Evolutionary conservation across 306 rosid species (phyloP).

Genomic region (Lathyrus tuberosus): DNA sequence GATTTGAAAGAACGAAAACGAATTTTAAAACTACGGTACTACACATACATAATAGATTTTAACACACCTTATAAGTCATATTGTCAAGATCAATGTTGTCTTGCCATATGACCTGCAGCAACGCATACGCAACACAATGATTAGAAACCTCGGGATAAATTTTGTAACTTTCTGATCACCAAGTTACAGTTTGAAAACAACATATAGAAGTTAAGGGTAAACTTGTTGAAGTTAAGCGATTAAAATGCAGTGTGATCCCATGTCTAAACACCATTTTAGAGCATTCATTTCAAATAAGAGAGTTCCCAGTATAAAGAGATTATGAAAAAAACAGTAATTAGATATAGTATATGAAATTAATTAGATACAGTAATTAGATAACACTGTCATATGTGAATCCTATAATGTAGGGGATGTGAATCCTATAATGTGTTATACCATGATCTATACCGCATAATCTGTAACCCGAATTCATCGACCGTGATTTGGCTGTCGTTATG

Average conservation of each 20-base stretch:
- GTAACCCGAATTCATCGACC: too few species aligned
- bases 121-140: slow-evolving; percentile 22
- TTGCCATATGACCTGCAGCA: slow-evolving; percentile 75
- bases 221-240: slow-evolving; percentile 12
- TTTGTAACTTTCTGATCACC: slow-evolving; percentile 3
- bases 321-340: too few species aligned
- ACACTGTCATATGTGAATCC: too few species aligned
- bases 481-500: too few species aligned
- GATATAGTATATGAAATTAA: too few species aligned
- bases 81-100: slow-evolving; percentile 81
- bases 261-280: neutral
- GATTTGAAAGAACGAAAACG: neutral
- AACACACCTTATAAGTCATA: slow-evolving; percentile 89
- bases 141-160: slow-evolving; percentile 31
- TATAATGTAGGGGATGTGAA: too few species aligned
- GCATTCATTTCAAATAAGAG: slow-evolving; percentile 8
- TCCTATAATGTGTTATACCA: too few species aligned
- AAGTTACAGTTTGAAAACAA: slow-evolving; percentile 11
- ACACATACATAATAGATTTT: neutral
- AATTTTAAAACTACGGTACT: slow-evolving; percentile 10
- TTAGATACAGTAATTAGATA: too few species aligned
- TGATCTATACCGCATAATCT: too few species aligned
- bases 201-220: neutral
- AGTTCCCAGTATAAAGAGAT: too few species aligned
- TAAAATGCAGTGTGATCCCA: slow-evolving; percentile 19